Evolutionary conservation across 768 basidiomycete genomes (phyloP).

Genomic region (Nidula microcarpa): DNA sequence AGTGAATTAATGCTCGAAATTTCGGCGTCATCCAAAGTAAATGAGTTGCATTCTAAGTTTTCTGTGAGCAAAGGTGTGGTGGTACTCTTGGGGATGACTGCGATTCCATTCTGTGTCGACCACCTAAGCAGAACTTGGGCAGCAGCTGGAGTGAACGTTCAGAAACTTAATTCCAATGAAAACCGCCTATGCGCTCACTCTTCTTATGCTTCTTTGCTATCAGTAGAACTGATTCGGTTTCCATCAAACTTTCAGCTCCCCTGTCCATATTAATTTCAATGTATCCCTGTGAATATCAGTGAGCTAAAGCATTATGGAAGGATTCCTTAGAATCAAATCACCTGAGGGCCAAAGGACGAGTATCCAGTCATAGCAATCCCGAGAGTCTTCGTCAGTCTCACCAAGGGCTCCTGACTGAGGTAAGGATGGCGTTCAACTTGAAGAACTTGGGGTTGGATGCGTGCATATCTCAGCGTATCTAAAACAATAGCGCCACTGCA

Average conservation of each 20-base stretch:
- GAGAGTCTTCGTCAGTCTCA: constrained; percentile 49
- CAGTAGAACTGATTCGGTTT: constrained; percentile 37
- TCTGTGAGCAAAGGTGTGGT: constrained; percentile 38
- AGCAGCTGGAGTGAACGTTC: constrained; percentile 30
- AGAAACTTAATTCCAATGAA: neutral
- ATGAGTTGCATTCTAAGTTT: constrained; percentile 41
- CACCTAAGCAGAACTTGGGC: constrained; percentile 78
- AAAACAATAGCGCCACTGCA: constrained; percentile 67
- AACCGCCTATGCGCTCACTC: constrained; percentile 32
- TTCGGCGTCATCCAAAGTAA: constrained; percentile 55
- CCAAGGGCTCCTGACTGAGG: constrained; percentile 56
- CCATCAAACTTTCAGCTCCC: constrained; percentile 47
- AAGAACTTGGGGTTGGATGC: constrained; percentile 64
- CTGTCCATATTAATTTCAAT: constrained; percentile 66
- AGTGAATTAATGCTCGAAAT: constrained; percentile 53
- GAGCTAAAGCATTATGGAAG: constrained; percentile 9
- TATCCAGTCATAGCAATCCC: constrained; percentile 68
- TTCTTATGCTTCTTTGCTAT: constrained; percentile 50
- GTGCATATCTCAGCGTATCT: constrained; percentile 79
- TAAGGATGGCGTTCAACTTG: constrained; percentile 75
- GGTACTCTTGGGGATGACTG: constrained; percentile 75
- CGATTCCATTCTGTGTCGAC: constrained; percentile 72
- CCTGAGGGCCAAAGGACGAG: constrained; percentile 43
- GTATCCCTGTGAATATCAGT: constrained; percentile 36
- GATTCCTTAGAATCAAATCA: constrained; percentile 3